phyloP scores from a whole-genome alignment of 1,284 basidiomycete genomes.

The Naganishia albida region DNA sequence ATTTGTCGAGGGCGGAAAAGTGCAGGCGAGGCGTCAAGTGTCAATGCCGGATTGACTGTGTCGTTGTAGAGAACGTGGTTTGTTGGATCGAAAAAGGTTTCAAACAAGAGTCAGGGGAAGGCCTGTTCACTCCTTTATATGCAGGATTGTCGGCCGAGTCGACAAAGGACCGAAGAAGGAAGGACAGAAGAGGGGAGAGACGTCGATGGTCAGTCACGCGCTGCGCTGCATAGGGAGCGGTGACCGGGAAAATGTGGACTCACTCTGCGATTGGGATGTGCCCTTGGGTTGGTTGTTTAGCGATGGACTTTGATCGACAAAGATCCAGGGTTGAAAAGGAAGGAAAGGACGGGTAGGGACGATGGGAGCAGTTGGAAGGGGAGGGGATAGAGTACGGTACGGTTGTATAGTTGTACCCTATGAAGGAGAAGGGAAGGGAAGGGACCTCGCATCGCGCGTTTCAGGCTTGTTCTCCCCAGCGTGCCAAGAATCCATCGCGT shows the following conservation, averaged over 20 bases:
- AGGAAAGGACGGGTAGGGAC: constrained; percentile 3
- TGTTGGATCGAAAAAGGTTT: constrained; percentile 7
- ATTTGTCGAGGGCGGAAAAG: neutral
- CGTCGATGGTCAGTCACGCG: neutral
- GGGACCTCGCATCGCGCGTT: neutral
- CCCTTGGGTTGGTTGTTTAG: constrained; percentile 9
- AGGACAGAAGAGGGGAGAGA: neutral
- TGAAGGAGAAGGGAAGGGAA: no score
- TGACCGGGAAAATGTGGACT: neutral
- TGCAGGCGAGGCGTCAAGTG: neutral
- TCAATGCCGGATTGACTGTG: constrained; percentile 27
- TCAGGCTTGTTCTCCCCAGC: neutral
- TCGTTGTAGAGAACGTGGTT: constrained; percentile 9
- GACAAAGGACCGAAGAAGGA: neutral
- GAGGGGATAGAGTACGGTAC: constrained; percentile 1
- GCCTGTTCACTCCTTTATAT: constrained; percentile 15
- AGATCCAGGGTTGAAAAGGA: constrained; percentile 9
- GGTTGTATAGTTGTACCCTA: no score
- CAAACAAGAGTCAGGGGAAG: constrained; percentile 12
- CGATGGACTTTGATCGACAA: constrained; percentile 28
- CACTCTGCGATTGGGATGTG: constrained; percentile 2
- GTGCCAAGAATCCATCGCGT: constrained; percentile 7
- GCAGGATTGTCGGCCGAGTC: neutral
- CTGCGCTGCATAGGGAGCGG: no score
- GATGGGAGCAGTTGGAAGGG: neutral